Percentiles rank a stretch among this genome's conserved stretches.
Conservation (phyloP, 345 rosid species). For the Camelina sativa region DNA sequence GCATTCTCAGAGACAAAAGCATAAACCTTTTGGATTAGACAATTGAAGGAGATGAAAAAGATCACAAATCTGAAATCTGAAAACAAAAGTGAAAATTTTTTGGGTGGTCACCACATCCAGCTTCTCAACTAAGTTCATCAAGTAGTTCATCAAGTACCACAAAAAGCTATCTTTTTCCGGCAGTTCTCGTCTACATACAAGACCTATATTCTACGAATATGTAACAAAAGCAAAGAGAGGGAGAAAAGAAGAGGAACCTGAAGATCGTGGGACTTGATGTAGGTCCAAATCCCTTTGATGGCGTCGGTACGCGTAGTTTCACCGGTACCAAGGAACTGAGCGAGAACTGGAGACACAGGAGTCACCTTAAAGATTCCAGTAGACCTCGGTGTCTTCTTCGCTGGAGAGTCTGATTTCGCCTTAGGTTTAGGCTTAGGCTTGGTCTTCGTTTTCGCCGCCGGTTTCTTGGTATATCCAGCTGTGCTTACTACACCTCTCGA, state of each 20-base stretch:
- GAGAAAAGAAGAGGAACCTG: slow-evolving; percentile 58
- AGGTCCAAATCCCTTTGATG: slow-evolving; percentile 75
- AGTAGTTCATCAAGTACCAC: background rate
- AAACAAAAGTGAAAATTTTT: background rate
- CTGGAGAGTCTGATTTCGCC: slow-evolving; percentile 38
- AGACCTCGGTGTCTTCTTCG: slow-evolving; percentile 38
- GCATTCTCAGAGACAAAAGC: background rate
- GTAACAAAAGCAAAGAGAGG: background rate
- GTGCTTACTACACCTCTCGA: slow-evolving; percentile 11
- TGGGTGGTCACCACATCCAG: background rate
- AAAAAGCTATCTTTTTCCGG: background rate
- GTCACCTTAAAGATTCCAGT: slow-evolving; percentile 58
- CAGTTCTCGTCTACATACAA: slow-evolving; percentile 16
- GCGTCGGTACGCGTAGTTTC: slow-evolving; percentile 71
- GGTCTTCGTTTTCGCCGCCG: slow-evolving; percentile 34
- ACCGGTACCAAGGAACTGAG: slow-evolving; percentile 61
- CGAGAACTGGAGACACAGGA: slow-evolving; percentile 73
- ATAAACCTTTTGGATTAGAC: background rate
- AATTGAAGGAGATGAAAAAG: background rate
- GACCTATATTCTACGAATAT: no score
- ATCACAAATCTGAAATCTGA: background rate
- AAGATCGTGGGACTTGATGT: slow-evolving; percentile 72
- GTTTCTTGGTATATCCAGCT: slow-evolving; percentile 39
- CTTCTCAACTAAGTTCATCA: background rate
- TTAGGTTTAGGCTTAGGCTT: slow-evolving; percentile 30